Evolutionary conservation across 164 flowering plant genomes (phyloP).

Genomic region (Nymphaea thermarum): DNA sequence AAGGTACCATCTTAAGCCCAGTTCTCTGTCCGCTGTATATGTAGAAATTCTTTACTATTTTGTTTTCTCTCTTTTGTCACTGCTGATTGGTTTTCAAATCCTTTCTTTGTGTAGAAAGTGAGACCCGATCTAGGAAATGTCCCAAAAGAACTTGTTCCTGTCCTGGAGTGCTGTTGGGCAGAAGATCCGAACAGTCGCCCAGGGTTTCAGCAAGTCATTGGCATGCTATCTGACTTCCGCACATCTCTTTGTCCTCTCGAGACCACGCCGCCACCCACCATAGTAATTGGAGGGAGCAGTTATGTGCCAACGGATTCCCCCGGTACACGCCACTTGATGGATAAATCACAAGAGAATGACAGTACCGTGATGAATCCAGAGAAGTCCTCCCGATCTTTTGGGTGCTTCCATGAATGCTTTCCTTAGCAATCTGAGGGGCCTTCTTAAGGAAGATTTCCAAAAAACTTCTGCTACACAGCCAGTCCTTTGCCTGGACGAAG

Average conservation of each 20-base stretch:
- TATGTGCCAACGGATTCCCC: constrained; percentile 10
- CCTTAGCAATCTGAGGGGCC: background rate
- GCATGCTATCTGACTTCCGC: constrained; percentile 13
- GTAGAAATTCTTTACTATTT: too few species aligned
- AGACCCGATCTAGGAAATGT: constrained; percentile 44
- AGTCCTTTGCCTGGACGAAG: background rate
- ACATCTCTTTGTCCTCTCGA: constrained; percentile 6
- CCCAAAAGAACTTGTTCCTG: constrained; percentile 29
- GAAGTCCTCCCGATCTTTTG: constrained; percentile 3
- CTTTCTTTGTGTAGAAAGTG: constrained; percentile 23
- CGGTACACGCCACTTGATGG: constrained; percentile 12
- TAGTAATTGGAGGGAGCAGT: constrained; percentile 3
- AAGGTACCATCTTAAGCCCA: constrained; percentile 12
- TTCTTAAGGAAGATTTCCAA: background rate
- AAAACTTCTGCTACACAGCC: background rate
- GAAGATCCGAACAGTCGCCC: constrained; percentile 53
- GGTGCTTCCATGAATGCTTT: constrained; percentile 15
- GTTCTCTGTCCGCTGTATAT: background rate
- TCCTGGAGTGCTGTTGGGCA: constrained; percentile 57
- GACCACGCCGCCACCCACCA: constrained; percentile 4
- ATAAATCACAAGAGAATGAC: constrained; percentile 7
- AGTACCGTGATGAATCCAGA: constrained; percentile 2
- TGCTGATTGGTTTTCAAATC: background rate
- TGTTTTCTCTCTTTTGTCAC: background rate
- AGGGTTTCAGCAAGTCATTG: constrained; percentile 35